These are phyloP conservation scores for Domatiomyces catenatus DNA, from an alignment of 2,329 filamentous ascomycete species.

Conservation along the genomic window DNA sequence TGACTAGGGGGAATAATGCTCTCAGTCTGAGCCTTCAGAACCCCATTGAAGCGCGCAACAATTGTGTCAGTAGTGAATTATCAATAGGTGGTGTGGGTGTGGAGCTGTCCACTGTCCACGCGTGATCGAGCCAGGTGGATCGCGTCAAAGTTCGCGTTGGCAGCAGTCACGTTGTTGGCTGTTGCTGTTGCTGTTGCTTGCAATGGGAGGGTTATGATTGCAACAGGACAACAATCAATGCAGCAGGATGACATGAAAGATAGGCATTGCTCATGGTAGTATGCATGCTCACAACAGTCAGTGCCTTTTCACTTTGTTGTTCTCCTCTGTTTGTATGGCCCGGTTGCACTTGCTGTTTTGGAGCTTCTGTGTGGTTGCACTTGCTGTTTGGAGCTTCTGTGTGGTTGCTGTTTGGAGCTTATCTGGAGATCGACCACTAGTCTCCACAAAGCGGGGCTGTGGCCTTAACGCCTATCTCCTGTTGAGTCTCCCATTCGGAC, in stretches of 20 bases:
- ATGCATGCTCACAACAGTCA: neutral
- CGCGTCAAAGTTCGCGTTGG: neutral
- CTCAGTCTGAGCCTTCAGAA: neutral
- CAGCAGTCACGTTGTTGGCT: neutral
- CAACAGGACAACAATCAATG: neutral
- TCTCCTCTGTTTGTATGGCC: neutral
- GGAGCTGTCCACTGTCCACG: neutral
- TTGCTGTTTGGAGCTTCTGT: too few relatives aligned
- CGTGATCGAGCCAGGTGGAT: too few relatives aligned
- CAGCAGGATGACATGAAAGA: neutral
- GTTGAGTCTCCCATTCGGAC: constrained; percentile 10
- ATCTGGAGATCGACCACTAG: constrained; percentile 12
- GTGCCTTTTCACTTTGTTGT: neutral
- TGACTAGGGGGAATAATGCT: neutral
- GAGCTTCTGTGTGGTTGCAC: too few relatives aligned
- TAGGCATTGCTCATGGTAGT: neutral
- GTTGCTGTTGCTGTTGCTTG: neutral
- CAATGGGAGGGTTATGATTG: neutral
- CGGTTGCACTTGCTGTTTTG: neutral
- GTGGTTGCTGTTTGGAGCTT: constrained; percentile 2
- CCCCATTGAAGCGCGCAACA: neutral
- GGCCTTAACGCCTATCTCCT: too few relatives aligned
- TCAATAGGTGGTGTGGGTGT: too few relatives aligned
- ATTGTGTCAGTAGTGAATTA: neutral
- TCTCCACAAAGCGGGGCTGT: neutral